Conservation (phyloP, 2,329 filamentous ascomycete species). For the Claviceps arundinis region DNA sequence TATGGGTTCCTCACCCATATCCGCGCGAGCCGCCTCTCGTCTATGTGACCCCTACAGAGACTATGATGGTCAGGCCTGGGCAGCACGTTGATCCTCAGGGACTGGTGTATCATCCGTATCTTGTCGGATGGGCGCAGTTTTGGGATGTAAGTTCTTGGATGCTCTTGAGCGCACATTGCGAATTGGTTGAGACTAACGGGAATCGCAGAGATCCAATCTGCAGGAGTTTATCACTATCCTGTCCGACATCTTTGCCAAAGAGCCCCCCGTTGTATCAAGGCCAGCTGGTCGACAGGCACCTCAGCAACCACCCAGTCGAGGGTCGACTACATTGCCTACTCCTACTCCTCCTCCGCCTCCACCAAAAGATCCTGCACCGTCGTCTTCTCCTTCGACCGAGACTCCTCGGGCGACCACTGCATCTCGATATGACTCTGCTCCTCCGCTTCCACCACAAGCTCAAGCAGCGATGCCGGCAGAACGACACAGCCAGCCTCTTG, state of each 20-base stretch:
- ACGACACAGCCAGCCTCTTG: conserved; percentile 7
- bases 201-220: conserved; percentile 60
- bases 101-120: conserved; percentile 87
- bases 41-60: conserved; percentile 78
- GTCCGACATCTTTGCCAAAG: conserved; percentile 80
- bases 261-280: conserved; percentile 77
- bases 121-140: conserved; percentile 77
- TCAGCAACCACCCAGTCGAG: conserved; percentile 18
- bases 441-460: conserved; percentile 28
- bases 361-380: conserved; percentile 20
- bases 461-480: conserved; percentile 1
- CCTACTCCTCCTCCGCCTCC: conserved; percentile 54
- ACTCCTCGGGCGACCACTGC: conserved; percentile 9
- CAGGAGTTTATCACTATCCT: conserved; percentile 73
- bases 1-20: conserved; percentile 91
- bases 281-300: conserved; percentile 31
- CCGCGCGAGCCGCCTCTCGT: conserved; percentile 73
- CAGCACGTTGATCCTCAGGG: conserved; percentile 93
- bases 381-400: conserved; percentile 8
- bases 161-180: not conserved
- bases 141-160: conserved; percentile 56
- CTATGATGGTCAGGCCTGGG: conserved; percentile 80
- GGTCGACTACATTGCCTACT: conserved; percentile 58
- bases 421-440: conserved; percentile 35
- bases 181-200: not conserved